A percentile compares a stretch with the other conserved stretches of the same genome.
Conservation (phyloP, 208 protist species). For the Crithidia acanthocephali region DNA sequence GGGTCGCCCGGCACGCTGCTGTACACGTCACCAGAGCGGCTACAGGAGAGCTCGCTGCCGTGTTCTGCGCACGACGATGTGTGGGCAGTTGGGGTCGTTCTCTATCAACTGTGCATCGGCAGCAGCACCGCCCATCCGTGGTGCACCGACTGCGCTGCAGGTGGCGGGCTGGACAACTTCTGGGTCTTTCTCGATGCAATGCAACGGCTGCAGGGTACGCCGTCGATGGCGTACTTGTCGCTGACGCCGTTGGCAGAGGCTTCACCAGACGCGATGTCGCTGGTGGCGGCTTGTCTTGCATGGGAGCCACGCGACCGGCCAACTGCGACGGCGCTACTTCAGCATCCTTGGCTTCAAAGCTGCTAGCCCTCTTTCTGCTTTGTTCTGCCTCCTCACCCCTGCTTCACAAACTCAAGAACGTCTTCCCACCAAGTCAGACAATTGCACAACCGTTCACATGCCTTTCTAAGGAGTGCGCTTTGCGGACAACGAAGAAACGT, state of each 20-base stretch:
- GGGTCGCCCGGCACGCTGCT: conserved; percentile 29
- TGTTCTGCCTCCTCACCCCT: too few relatives aligned
- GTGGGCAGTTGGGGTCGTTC: conserved; percentile 61
- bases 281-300: conserved; percentile 40
- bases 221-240: conserved; percentile 1
- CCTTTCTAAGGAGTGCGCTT: too few relatives aligned
- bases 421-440: too few relatives aligned
- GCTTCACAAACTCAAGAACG: too few relatives aligned
- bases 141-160: not conserved
- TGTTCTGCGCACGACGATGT: conserved; percentile 36
- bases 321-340: conserved; percentile 38
- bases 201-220: not conserved
- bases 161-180: conserved; percentile 3
- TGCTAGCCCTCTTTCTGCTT: not conserved
- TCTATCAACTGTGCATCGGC: conserved; percentile 46
- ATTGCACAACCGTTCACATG: too few relatives aligned
- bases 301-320: conserved; percentile 42
- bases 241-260: conserved; percentile 14
- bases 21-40: conserved; percentile 45
- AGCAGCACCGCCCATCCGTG: conserved; percentile 34
- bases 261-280: conserved; percentile 12
- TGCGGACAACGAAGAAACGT: too few relatives aligned
- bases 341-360: conserved; percentile 17
- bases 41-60: conserved; percentile 12
- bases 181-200: conserved; percentile 23